Conservation (phyloP, 257 asterid species). For the Pogostemon cablin region DNA sequence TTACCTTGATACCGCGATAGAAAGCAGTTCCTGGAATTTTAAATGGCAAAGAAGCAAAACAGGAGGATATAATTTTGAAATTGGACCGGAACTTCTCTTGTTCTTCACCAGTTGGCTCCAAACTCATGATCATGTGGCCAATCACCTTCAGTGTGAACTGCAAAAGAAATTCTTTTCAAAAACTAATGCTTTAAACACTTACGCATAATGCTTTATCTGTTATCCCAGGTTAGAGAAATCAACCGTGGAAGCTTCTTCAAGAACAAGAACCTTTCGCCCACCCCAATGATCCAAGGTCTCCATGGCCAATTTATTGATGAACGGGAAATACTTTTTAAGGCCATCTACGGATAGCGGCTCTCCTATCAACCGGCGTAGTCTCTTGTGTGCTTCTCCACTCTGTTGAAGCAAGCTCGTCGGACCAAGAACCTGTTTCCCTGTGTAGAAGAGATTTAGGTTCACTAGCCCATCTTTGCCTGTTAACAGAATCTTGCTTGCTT, state of each 20-base stretch:
- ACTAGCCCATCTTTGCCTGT: constrained; percentile 89
- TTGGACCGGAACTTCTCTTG: constrained; percentile 77
- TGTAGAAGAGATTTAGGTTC: constrained; percentile 75
- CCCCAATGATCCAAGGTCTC: constrained; percentile 77
- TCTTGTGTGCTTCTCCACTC: constrained; percentile 76
- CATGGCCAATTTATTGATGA: constrained; percentile 63
- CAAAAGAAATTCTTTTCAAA: constrained; percentile 29
- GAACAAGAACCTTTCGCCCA: constrained; percentile 53
- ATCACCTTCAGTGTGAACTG: constrained; percentile 89
- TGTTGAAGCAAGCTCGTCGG: constrained; percentile 84
- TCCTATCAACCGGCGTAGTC: constrained; percentile 67
- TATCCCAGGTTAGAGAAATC: constrained; percentile 32
- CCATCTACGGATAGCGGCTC: constrained; percentile 80
- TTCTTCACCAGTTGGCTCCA: constrained; percentile 80
- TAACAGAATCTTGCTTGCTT: constrained; percentile 71
- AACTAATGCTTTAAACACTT: constrained; percentile 18
- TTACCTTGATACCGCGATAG: constrained; percentile 78
- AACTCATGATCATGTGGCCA: constrained; percentile 91
- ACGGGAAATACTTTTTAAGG: constrained; percentile 69
- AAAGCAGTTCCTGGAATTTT: constrained; percentile 86
- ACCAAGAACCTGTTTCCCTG: constrained; percentile 86
- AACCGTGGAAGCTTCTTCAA: constrained; percentile 83
- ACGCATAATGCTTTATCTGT: background rate
- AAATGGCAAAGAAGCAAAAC: constrained; percentile 77
- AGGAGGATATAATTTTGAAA: constrained; percentile 75